Base-by-base conservation (phyloP, 2,329 filamentous ascomycete species). In the Fusarium algeriense region DNA sequence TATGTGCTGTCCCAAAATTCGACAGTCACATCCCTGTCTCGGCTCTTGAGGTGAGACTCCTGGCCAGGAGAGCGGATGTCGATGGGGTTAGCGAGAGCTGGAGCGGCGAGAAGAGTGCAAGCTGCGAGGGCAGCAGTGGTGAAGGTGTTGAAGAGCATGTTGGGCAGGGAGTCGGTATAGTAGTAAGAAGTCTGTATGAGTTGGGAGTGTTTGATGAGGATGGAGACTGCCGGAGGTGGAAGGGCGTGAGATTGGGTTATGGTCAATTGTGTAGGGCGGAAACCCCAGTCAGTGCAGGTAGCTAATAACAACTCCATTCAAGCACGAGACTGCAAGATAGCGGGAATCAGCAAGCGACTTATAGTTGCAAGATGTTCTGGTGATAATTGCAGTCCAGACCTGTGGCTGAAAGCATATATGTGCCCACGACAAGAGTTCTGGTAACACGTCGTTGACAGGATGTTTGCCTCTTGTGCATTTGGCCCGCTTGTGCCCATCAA, bases 321-420 rank as follows among this genome's bases (percentile, higher is more conserved):
- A 23, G 20, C 20, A 23, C 20, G 20, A 23, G 20, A 30, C 3
- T 8, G 23, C 6, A 40, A 28, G 23, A 52, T 37, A 5, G 5
- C 15, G 49, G 14, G 17, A 19, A n/a, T 15, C 7, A 26, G 7
- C 2, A 8, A 15, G 13, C 37, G 38, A 40, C 6, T 52, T 40
- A 40, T 52, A 52, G 3, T 30, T 28, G n/a, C 0, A 38, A 15
- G 1, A 34, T 17, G 2, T 34, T n/a, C 3, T 17, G 15, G 15
- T 6, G 9, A 19, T n/a, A 11, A 30, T 30, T 8, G 10, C 15
- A 38, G 37, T n/a, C 19, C 6, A 11, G 2, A 14, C 3, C 34
- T 35, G 14, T 15, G 34, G 34, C 34, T 13, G 12, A 0, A 6
- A 30, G 12, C 11, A 6, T 3, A 1, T 6, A 1, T 10, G 3